These are phyloP conservation scores for Suhomyces sp. DNA, from an alignment of 805 yeast species.

Conservation along the genomic window DNA sequence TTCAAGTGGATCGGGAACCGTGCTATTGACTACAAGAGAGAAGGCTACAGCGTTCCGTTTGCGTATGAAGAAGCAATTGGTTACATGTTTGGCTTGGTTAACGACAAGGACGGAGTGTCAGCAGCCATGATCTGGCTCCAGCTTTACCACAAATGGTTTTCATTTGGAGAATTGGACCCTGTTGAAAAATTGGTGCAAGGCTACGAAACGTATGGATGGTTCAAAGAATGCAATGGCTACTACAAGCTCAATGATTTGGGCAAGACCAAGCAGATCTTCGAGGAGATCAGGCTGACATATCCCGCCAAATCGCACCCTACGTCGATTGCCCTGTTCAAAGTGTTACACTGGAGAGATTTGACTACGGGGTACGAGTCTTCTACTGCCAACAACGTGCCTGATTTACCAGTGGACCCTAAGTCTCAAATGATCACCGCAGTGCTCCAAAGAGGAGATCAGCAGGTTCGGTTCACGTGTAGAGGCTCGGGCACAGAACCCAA, in stretches of 20 bases:
- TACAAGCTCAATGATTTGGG: constrained; percentile 59
- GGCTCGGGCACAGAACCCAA: constrained; percentile 98
- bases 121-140: constrained; percentile 78
- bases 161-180: constrained; percentile 33
- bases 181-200: constrained; percentile 55
- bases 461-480: constrained; percentile 75
- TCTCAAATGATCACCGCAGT: constrained; percentile 86
- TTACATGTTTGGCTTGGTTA: constrained; percentile 78
- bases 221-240: constrained; percentile 84
- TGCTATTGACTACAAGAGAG: constrained; percentile 64
- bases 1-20: constrained; percentile 96
- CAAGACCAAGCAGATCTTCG: constrained; percentile 55
- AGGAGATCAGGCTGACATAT: constrained; percentile 37
- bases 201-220: constrained; percentile 68
- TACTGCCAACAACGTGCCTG: constrained; percentile 55
- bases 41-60: constrained; percentile 75
- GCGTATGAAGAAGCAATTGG: constrained; percentile 97
- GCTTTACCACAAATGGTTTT: constrained; percentile 55
- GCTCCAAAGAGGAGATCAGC: constrained; percentile 26
- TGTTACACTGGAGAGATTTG: constrained; percentile 75
- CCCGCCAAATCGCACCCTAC: constrained; percentile 38
- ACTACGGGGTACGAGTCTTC: constrained; percentile 78
- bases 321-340: constrained; percentile 54
- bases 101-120: constrained; percentile 90
- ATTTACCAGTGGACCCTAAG: constrained; percentile 63